phyloP scores from a whole-genome alignment of 345 rosid species.

The Moricandia moricandioides region DNA sequence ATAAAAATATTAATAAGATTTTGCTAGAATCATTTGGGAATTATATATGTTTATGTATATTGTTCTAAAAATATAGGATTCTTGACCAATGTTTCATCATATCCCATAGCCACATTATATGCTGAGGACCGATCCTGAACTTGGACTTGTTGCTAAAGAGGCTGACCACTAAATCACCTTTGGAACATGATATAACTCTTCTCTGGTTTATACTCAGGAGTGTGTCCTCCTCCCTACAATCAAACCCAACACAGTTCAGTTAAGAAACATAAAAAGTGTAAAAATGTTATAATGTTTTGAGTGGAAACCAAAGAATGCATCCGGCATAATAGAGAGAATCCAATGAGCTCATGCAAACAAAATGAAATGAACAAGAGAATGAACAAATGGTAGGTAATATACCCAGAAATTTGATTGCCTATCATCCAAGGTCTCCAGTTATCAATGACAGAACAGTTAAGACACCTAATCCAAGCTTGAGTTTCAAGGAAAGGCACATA shows the following conservation, averaged over 20 bases:
- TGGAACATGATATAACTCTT: slow-evolving; percentile 49
- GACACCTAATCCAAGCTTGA: slow-evolving; percentile 61
- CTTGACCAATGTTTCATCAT: neutral
- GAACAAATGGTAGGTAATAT: neutral
- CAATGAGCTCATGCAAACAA: neutral
- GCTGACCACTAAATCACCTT: slow-evolving; percentile 30
- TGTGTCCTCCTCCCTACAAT: slow-evolving; percentile 67
- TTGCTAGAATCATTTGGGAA: neutral
- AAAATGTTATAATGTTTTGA: neutral
- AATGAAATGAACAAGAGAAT: neutral
- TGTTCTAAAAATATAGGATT: no score
- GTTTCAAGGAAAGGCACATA: slow-evolving; percentile 27
- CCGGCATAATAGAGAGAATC: slow-evolving; percentile 14
- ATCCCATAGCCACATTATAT: neutral
- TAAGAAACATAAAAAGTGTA: neutral
- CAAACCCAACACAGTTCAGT: neutral
- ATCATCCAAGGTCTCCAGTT: slow-evolving; percentile 68
- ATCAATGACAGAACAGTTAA: slow-evolving; percentile 50
- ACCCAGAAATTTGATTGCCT: slow-evolving; percentile 52
- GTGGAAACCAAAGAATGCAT: slow-evolving; percentile 28
- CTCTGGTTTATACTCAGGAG: slow-evolving; percentile 52
- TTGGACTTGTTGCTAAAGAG: neutral
- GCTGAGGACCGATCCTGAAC: neutral
- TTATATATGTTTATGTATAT: no score
- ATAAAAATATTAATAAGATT: neutral